Percentiles rank a stretch among this genome's conserved stretches.
phyloP scores from a whole-genome alignment of 129 eudicot species.

The Centaurea solstitialis region DNA sequence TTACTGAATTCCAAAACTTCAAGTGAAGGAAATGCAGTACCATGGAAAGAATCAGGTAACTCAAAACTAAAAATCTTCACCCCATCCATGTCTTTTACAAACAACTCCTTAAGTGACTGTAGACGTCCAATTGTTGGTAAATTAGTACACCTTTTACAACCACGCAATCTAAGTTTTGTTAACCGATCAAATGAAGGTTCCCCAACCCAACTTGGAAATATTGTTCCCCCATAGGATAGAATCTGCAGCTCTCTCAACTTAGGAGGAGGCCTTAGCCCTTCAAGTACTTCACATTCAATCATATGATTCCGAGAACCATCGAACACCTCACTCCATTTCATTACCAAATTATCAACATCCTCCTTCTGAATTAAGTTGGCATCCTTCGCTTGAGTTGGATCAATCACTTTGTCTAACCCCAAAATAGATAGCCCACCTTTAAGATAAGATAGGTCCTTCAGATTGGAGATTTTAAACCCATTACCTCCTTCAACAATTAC shows the following conservation, averaged over 20 bases:
- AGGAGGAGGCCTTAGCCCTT: constrained; percentile 32
- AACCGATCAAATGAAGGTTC: constrained; percentile 32
- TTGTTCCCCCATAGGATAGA: constrained; percentile 24
- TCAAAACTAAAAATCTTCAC: constrained; percentile 32
- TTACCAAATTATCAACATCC: constrained; percentile 15
- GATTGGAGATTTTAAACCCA: constrained; percentile 24
- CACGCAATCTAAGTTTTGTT: constrained; percentile 24
- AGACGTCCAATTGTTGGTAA: constrained; percentile 50
- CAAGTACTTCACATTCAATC: constrained; percentile 33
- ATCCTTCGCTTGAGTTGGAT: no score
- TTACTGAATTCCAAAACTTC: not conserved
- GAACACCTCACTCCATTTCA: constrained; percentile 35
- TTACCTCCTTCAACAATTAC: constrained; percentile 18
- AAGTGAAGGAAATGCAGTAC: constrained; percentile 36
- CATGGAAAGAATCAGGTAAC: constrained; percentile 23
- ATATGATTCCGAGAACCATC: constrained; percentile 14
- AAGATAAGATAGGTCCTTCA: constrained; percentile 24
- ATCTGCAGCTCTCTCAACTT: constrained; percentile 31
- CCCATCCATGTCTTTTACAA: constrained; percentile 23
- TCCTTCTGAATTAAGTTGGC: constrained; percentile 21
- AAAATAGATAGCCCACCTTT: constrained; percentile 9
- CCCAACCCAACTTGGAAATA: constrained; percentile 56
- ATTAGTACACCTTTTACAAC: constrained; percentile 32
- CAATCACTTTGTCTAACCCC: no score
- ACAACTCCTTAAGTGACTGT: constrained; percentile 34